A percentile compares a stretch with the other conserved stretches of the same genome.
Conservation (phyloP, 176 grass and related monocot species). For the Rhynchospora tenuis region DNA sequence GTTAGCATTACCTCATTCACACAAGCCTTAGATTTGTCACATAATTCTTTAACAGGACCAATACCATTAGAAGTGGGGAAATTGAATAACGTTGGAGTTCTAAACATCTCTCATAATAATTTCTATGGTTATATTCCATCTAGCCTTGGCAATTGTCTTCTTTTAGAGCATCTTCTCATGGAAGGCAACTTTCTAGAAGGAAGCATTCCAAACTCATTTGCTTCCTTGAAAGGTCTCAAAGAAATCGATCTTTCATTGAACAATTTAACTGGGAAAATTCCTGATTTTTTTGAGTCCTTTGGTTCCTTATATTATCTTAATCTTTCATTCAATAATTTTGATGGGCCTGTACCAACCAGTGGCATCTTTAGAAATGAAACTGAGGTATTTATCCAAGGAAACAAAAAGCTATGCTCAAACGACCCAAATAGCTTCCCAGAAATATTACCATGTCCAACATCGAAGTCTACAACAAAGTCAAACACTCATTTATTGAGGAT, state of each 20-base stretch:
- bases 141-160: constrained; percentile 28
- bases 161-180: constrained; percentile 24
- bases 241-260: constrained; percentile 35
- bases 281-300: constrained; percentile 14
- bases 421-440: constrained; percentile 19
- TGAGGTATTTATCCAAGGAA: constrained; percentile 28
- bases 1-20: constrained; percentile 23
- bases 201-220: constrained; percentile 36
- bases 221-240: constrained; percentile 26
- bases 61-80: constrained; percentile 31
- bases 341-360: constrained; percentile 29
- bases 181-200: constrained; percentile 35
- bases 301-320: constrained; percentile 26
- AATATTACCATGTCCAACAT: constrained; percentile 17
- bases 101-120: constrained; percentile 38
- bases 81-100: constrained; percentile 25
- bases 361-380: constrained; percentile 36
- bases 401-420: constrained; percentile 32
- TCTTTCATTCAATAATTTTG: constrained; percentile 44
- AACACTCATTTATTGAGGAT: neutral
- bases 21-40: constrained; percentile 1
- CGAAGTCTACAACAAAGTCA: neutral
- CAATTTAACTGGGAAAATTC: constrained; percentile 43
- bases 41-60: constrained; percentile 34
- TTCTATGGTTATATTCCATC: constrained; percentile 36